Evolutionary conservation across 176 grass and related monocot species (phyloP).

Genomic region (Rhipidocladum racemiflorum): DNA sequence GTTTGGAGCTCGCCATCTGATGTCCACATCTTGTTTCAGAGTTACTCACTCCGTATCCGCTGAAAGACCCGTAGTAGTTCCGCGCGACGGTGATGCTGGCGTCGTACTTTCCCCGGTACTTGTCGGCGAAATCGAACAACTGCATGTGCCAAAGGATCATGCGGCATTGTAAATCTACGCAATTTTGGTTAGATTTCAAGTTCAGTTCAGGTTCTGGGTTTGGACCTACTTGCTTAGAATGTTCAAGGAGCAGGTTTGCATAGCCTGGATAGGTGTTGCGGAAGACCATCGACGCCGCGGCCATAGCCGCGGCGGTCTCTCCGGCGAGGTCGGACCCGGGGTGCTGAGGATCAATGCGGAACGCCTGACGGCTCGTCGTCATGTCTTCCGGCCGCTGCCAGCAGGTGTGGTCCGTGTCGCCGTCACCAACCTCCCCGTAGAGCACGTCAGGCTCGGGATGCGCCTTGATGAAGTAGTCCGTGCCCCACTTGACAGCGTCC

Average conservation of each 20-base stretch:
- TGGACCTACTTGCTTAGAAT: conserved; percentile 63
- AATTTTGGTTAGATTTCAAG: background rate
- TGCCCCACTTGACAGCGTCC: conserved; percentile 92
- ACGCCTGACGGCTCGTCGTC: conserved; percentile 85
- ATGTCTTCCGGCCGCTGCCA: conserved; percentile 97
- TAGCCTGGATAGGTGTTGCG: conserved; percentile 48
- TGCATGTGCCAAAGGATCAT: background rate
- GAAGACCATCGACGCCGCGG: conserved; percentile 65
- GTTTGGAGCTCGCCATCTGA: background rate
- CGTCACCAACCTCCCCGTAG: conserved; percentile 89
- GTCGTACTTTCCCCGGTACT: conserved; percentile 87
- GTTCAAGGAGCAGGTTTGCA: conserved; percentile 63
- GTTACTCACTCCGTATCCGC: conserved; percentile 69
- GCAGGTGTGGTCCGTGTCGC: conserved; percentile 91
- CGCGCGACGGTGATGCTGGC: conserved; percentile 61
- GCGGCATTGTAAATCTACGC: background rate
- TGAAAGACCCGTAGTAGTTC: conserved; percentile 83
- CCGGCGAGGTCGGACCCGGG: conserved; percentile 90
- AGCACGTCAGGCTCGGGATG: conserved; percentile 84
- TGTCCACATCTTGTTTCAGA: background rate
- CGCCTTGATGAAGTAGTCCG: conserved; percentile 94
- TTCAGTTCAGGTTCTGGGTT: background rate
- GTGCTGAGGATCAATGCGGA: conserved; percentile 64
- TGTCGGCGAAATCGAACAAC: conserved; percentile 86
- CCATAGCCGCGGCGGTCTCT: conserved; percentile 83